Conservation (phyloP, 2,329 filamentous ascomycete species). For the Ophiostoma quercus region DNA sequence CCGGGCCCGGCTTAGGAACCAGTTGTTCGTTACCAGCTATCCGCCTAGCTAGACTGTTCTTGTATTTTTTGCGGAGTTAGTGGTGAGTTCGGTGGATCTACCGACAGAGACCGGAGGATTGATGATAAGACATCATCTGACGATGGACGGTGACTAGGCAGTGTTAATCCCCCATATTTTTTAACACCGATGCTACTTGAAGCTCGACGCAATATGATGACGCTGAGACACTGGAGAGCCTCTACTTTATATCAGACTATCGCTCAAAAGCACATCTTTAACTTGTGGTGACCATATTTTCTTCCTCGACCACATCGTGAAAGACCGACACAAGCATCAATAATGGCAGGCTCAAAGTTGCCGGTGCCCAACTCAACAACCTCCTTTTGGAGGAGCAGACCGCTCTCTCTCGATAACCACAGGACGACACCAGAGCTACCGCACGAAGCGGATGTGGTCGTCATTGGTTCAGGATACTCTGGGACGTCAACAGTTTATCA, state of each 20-base stretch:
- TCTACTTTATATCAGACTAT: neutral
- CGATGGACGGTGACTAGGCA: neutral
- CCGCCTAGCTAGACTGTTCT: neutral
- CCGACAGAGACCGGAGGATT: neutral
- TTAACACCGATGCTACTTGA: neutral
- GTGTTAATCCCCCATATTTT: neutral
- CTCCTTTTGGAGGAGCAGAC: conserved; percentile 4
- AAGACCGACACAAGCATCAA: neutral
- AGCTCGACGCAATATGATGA: neutral
- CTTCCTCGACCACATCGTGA: neutral
- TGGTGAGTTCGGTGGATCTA: neutral
- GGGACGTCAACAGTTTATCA: conserved; percentile 6
- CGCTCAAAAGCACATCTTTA: neutral
- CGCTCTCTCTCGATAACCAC: neutral
- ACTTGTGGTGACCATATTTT: neutral
- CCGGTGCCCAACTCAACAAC: conserved; percentile 7
- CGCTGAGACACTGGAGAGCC: neutral
- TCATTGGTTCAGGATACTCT: conserved; percentile 6
- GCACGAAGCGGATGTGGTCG: neutral
- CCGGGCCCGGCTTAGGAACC: neutral
- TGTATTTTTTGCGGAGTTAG: neutral
- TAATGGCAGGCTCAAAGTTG: neutral
- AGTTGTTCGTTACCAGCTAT: neutral
- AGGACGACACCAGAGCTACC: neutral
- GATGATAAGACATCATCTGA: conserved; percentile 4